These are phyloP conservation scores for Avicennia marina DNA, from an alignment of 257 asterid species.

Conservation along the genomic window DNA sequence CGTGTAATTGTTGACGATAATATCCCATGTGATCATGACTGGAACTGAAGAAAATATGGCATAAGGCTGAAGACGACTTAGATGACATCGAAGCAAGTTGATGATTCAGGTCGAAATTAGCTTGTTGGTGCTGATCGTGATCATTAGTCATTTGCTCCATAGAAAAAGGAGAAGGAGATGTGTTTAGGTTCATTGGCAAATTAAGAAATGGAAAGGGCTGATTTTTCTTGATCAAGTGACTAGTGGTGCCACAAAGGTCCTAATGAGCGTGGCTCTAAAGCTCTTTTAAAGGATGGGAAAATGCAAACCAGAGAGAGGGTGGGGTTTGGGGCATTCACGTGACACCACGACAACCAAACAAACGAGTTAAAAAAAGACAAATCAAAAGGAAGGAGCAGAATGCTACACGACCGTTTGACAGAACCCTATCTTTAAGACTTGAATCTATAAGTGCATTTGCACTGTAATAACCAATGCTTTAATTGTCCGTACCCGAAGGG, in stretches of 20 bases:
- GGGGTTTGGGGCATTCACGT: conserved; percentile 36
- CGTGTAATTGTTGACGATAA: conserved; percentile 14
- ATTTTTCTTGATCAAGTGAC: not conserved
- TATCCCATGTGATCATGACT: conserved; percentile 30
- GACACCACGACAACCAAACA: conserved; percentile 36
- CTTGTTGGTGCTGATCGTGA: conserved; percentile 18
- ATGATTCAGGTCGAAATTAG: conserved; percentile 14
- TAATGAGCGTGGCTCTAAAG: too few species aligned
- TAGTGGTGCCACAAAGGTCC: too few species aligned
- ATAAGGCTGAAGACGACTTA: conserved; percentile 20
- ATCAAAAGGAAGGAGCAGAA: conserved; percentile 38
- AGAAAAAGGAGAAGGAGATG: conserved; percentile 26
- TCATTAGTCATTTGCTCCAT: conserved; percentile 15
- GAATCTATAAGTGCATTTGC: too few species aligned
- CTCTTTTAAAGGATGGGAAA: too few species aligned
- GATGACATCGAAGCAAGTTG: too few species aligned
- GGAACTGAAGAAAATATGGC: conserved; percentile 25
- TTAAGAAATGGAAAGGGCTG: not conserved
- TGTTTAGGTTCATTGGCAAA: conserved; percentile 20
- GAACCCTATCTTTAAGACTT: conserved; percentile 54
- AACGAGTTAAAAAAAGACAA: conserved; percentile 33
- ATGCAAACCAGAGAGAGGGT: too few species aligned
- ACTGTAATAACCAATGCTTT: too few species aligned
- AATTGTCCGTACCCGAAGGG: too few species aligned
- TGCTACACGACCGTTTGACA: conserved; percentile 55